Conservation (phyloP, 2,329 filamentous ascomycete species). For the Colletotrichum sp. region DNA sequence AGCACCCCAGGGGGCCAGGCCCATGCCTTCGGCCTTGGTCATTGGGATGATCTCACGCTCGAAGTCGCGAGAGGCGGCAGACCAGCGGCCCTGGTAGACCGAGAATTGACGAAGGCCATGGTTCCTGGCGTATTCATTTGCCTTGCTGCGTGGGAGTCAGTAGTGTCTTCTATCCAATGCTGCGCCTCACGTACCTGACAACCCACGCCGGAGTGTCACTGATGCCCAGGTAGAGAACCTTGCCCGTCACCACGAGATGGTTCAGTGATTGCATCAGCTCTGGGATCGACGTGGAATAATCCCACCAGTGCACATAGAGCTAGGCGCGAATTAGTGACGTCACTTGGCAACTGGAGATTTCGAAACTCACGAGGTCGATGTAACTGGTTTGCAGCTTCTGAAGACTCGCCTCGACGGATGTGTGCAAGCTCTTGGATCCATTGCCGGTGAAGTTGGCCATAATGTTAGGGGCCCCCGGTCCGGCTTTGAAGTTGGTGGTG, state of each 20-base stretch:
- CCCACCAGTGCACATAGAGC: constrained; percentile 72
- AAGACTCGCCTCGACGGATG: constrained; percentile 61
- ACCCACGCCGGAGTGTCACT: constrained; percentile 75
- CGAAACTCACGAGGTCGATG: constrained; percentile 62
- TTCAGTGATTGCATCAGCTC: constrained; percentile 75
- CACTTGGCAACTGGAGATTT: not conserved
- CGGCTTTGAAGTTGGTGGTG: constrained; percentile 61
- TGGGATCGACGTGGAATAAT: constrained; percentile 67
- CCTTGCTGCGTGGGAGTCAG: constrained; percentile 46
- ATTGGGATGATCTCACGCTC: constrained; percentile 75
- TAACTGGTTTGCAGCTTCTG: constrained; percentile 71
- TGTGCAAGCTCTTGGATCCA: constrained; percentile 63
- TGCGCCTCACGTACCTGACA: constrained; percentile 44
- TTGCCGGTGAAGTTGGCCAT: constrained; percentile 63
- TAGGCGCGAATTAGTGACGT: constrained; percentile 25
- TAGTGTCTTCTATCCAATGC: not conserved
- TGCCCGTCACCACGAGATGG: constrained; percentile 61
- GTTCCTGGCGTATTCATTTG: constrained; percentile 72
- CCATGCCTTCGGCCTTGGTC: constrained; percentile 66
- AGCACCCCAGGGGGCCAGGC: constrained; percentile 58
- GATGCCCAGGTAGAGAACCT: constrained; percentile 70
- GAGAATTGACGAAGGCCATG: constrained; percentile 74
- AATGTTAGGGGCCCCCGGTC: constrained; percentile 44
- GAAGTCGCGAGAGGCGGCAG: constrained; percentile 66
- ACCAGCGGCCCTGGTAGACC: constrained; percentile 73